Base-by-base conservation (phyloP, 1,284 basidiomycete genomes). In the Chondrostereum purpureum region DNA sequence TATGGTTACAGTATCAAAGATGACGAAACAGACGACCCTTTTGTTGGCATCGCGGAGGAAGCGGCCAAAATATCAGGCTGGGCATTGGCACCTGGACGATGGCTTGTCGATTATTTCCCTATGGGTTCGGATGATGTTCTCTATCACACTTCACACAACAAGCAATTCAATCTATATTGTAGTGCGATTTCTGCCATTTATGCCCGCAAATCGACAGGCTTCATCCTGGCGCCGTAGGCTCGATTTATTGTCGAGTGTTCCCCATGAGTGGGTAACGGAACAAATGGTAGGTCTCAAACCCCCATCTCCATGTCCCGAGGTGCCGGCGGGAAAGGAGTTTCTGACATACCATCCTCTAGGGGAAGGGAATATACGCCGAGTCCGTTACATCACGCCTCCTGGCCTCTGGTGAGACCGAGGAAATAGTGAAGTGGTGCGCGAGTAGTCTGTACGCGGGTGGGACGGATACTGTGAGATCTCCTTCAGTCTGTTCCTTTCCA, bases 361-460 rank as follows among this genome's bases (percentile, higher is more conserved):
- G 64, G 56, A 40, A 19, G 47, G 60, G 64, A 10, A 53, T 43
- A 0, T 58, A 63, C 40, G 48, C 47, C 4, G 64, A 65, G 3
- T 69, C 65, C 1, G 70, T 71, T 43, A 70, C 65, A 4, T 70
- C 67, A 8, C 57, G 58, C 18, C 58, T 65, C 19, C 58, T 71
- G 27, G n/a, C 27, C n/a, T n/a, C 27, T 8, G 27, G n/a, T 8
- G 27, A 20, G 23, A n/a, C n/a, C n/a, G 69, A 72, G 39, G 68
- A 73, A 37, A 62, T 68, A 13, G 56, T 71, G 12, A 67, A 68
- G 46, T 72, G 69, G 69, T 63, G 62, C 39, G 69, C 69, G 18
- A 67, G 66, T 2, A 70, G 62, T 1, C 51, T 73, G 10, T 72
- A 73, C 43, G 67, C 68, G 4, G 71, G 70, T n/a, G 70, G 67